Base-by-base conservation (phyloP, 805 yeast species). In the Kazachstania viticola region DNA sequence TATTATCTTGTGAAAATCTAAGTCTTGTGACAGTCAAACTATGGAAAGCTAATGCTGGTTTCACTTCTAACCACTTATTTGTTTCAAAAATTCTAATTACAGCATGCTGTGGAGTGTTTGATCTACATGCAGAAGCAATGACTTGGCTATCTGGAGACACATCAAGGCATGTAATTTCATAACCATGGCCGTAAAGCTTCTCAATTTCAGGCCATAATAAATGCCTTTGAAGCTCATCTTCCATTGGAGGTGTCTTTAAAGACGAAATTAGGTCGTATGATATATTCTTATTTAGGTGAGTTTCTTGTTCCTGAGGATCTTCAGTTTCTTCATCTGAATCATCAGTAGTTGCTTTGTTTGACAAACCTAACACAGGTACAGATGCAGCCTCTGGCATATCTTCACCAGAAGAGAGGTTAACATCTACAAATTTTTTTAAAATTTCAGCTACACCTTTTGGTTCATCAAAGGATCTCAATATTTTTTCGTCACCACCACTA, bases 121-220 rank as follows among this genome's bases (percentile, higher is more conserved):
- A 85, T 38, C 78, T 71, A 62, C 96, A 88, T n/a, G 96, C 81
- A 7, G 94, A 75, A 2, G 95, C 95, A 27, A 91, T 66, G 17
- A 79, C 52, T 23, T 59, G 51, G 11, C 73, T 69, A 44, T 70
- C 75, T 4, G 77, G 73, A 7, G 84, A 72, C 1, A 75, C 69
- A 32, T 81, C 94, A 25, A 85, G 67, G 28, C 88, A 69, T 0
- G 84, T 73, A 24, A 87, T 74, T 53, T 93, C 99, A 56, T 84
- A 93, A 7, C 99, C 99, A 54, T 91, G 99, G 0, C 99, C 99
- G 49, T 91, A 91, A 27, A 91, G 58, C 53, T 91, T 91, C 47
- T 91, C 98, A 34, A 79, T 62, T 51, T 91, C 99, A 0, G 98
- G 98, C 79, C 93, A 91, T 32, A 91, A 62, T 0, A 97, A 82